Conservation (phyloP, 2,329 filamentous ascomycete genomes). For the Cladosporium sp. region DNA sequence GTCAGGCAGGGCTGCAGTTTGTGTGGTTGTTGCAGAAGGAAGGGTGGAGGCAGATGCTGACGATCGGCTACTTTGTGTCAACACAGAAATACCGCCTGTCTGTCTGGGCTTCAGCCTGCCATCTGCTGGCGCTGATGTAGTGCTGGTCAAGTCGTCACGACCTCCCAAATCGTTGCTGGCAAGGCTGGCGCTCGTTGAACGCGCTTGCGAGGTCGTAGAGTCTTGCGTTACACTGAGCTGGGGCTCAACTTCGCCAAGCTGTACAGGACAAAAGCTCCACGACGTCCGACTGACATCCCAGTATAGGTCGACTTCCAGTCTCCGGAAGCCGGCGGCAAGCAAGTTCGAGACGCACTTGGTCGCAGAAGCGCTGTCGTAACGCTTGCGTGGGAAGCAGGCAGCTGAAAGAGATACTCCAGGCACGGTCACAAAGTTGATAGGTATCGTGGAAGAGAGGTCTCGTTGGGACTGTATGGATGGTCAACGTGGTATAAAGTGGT, state of each 20-base stretch:
- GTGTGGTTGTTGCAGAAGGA: conserved; percentile 2
- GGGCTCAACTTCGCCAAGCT: conserved; percentile 38
- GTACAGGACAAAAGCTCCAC: conserved; percentile 64
- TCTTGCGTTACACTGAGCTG: conserved; percentile 1
- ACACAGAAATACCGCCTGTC: background rate
- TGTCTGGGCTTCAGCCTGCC: conserved; percentile 3
- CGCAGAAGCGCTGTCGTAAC: conserved; percentile 55
- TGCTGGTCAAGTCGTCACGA: background rate
- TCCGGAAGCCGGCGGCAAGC: conserved; percentile 58
- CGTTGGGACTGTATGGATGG: conserved; percentile 54
- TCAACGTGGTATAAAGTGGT: background rate
- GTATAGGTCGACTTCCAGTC: conserved; percentile 61
- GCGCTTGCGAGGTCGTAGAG: conserved; percentile 14
- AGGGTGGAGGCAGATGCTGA: background rate
- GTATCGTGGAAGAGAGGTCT: conserved; percentile 60
- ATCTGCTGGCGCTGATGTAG: background rate
- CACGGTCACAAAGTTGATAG: conserved; percentile 62
- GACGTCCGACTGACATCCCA: conserved; percentile 57
- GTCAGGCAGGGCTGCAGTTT: background rate
- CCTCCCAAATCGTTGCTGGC: conserved; percentile 14
- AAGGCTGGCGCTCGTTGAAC: conserved; percentile 17
- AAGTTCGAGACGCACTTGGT: conserved; percentile 63
- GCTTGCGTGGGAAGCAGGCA: conserved; percentile 58
- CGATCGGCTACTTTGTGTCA: conserved; percentile 3
- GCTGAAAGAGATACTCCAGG: conserved; percentile 58